phyloP scores from a whole-genome alignment of 495 filamentous ascomycete species.

The Penicillium malachiteum region DNA sequence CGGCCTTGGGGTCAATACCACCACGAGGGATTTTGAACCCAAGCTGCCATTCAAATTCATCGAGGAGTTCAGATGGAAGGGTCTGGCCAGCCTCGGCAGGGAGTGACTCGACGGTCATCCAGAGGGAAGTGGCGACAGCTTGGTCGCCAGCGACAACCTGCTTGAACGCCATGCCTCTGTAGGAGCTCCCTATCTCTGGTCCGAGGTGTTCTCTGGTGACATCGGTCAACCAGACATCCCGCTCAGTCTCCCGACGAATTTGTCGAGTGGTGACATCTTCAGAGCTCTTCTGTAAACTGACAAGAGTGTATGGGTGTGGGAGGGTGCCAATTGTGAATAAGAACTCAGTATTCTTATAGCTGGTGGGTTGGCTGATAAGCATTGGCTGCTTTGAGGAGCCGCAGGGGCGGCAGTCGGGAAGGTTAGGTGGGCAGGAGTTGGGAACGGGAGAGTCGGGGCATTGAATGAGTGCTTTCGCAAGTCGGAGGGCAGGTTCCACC shows the following conservation, averaged over 20 bases:
- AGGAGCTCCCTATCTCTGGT: constrained; percentile 54
- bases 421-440: constrained; percentile 83
- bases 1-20: constrained; percentile 49
- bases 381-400: constrained; percentile 49
- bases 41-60: constrained; percentile 82
- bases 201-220: constrained; percentile 71
- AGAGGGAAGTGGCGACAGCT: constrained; percentile 61
- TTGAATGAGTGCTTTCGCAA: constrained; percentile 69
- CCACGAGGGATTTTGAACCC: constrained; percentile 74
- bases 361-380: constrained; percentile 55
- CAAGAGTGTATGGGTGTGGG: constrained; percentile 85
- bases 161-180: constrained; percentile 74
- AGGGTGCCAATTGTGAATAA: constrained; percentile 82
- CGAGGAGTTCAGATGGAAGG: constrained; percentile 42
- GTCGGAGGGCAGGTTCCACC: constrained; percentile 62
- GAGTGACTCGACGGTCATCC: constrained; percentile 74
- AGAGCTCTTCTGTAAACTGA: constrained; percentile 55
- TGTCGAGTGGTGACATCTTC: constrained; percentile 60
- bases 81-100: constrained; percentile 41
- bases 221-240: constrained; percentile 75
- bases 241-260: constrained; percentile 71
- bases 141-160: constrained; percentile 70
- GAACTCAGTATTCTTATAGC: constrained; percentile 59
- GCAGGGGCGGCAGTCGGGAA: constrained; percentile 70
- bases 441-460: constrained; percentile 72